Conservation (phyloP, 2,329 filamentous ascomycete species). For the Fusarium concolor region DNA sequence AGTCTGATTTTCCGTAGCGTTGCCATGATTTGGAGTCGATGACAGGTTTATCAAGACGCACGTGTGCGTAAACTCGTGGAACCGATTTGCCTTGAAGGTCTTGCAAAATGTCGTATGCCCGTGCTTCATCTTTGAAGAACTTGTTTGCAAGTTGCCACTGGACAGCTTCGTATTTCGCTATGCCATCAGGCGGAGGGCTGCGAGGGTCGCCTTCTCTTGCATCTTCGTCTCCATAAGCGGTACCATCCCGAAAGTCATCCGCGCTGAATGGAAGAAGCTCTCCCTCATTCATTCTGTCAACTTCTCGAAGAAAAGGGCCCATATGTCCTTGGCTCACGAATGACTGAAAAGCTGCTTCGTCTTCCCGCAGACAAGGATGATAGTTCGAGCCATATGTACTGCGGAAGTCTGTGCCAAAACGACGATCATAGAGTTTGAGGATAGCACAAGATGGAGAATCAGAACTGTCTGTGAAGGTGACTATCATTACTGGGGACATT, state of each 20-base stretch:
- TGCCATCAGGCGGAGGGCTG: too few species aligned
- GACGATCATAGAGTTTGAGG: neutral
- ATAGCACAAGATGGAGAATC: neutral
- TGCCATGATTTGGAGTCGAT: too few species aligned
- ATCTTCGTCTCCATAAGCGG: too few species aligned
- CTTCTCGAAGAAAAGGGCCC: too few species aligned
- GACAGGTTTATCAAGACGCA: neutral
- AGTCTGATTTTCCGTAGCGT: fast-evolving
- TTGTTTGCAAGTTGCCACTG: too few species aligned
- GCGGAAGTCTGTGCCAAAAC: neutral
- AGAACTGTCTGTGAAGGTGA: neutral
- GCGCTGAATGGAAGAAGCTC: too few species aligned
- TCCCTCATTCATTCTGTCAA: too few species aligned
- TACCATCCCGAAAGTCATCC: too few species aligned
- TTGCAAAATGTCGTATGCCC: neutral
- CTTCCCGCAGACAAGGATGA: neutral
- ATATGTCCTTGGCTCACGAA: neutral
- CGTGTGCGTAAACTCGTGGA: neutral
- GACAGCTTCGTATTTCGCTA: too few species aligned
- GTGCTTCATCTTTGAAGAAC: neutral
- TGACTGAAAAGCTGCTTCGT: neutral
- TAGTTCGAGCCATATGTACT: too few species aligned
- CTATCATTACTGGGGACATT: neutral
- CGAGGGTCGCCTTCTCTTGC: too few species aligned
- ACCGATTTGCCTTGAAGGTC: neutral